A percentile compares a stretch with the other conserved stretches of the same genome.
These are phyloP conservation scores for Solanum pennellii DNA, from an alignment of 257 asterid species.

Conservation along the genomic window DNA sequence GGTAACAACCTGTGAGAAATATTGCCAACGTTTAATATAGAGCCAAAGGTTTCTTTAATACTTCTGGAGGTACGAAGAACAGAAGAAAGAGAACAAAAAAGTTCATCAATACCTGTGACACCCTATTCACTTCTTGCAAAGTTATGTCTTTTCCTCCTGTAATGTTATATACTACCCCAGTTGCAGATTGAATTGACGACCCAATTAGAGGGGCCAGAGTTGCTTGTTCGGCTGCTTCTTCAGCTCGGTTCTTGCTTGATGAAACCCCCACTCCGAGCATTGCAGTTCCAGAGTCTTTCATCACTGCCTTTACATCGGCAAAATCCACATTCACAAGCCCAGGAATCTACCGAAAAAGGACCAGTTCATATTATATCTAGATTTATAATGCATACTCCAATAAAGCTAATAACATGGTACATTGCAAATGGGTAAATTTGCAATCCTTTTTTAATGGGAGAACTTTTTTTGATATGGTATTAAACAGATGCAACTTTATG, in stretches of 20 bases:
- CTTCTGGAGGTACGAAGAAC: not conserved
- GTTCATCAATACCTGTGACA: slow-evolving; percentile 63
- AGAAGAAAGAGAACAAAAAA: not conserved
- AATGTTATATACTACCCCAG: slow-evolving; percentile 93
- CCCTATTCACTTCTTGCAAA: slow-evolving; percentile 90
- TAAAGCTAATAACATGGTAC: not conserved
- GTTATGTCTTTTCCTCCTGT: slow-evolving; percentile 99
- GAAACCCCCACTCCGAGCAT: slow-evolving; percentile 99
- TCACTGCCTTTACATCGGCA: slow-evolving; percentile 98
- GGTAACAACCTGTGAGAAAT: slow-evolving; percentile 67
- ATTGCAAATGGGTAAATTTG: too few relatives aligned
- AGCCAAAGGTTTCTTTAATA: not conserved
- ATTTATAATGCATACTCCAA: not conserved
- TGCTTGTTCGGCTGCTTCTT: slow-evolving; percentile 99
- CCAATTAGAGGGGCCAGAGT: slow-evolving; percentile 95
- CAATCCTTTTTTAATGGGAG: not conserved
- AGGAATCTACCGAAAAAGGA: slow-evolving; percentile 58
- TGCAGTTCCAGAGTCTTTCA: slow-evolving; percentile 99
- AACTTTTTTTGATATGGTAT: not conserved
- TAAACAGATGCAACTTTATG: not conserved
- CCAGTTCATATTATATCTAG: not conserved
- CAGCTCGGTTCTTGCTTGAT: slow-evolving; percentile 97
- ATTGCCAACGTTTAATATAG: not conserved
- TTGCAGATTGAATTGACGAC: slow-evolving; percentile 94
- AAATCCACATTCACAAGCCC: slow-evolving; percentile 98